Evolutionary conservation across 257 asterid species (phyloP).

Genomic region (Hygrophila difformis): DNA sequence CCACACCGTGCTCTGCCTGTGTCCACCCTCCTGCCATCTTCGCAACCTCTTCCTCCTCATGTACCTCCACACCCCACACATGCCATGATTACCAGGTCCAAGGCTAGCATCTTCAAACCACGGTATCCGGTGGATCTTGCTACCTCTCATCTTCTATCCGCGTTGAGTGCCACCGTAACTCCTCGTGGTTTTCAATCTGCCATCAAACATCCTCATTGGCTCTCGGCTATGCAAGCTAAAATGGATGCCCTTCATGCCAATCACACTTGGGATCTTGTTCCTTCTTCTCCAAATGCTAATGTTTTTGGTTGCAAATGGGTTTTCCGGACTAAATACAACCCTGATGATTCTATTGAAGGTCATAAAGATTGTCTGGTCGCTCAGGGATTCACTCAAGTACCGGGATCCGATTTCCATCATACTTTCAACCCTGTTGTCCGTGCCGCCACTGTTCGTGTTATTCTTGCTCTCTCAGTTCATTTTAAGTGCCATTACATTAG

Average conservation of each 20-base stretch:
- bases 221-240: not conserved
- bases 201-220: not conserved
- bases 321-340: not conserved
- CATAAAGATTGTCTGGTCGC: not conserved
- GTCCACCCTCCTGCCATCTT: no score
- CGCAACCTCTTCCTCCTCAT: no score
- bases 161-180: no score
- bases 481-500: not conserved
- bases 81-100: no score
- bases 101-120: no score
- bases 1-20: no score
- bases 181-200: not conserved
- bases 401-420: no score
- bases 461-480: not conserved
- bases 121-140: no score
- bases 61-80: no score
- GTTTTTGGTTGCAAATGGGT: not conserved
- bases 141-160: no score
- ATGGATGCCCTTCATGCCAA: not conserved
- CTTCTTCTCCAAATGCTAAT: not conserved
- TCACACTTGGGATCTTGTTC: not conserved
- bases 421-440: no score
- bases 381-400: conserved; percentile 1
- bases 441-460: no score
- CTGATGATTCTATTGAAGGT: not conserved